phyloP scores from a whole-genome alignment of 306 rosid genomes.

The Vigna hirtella region DNA sequence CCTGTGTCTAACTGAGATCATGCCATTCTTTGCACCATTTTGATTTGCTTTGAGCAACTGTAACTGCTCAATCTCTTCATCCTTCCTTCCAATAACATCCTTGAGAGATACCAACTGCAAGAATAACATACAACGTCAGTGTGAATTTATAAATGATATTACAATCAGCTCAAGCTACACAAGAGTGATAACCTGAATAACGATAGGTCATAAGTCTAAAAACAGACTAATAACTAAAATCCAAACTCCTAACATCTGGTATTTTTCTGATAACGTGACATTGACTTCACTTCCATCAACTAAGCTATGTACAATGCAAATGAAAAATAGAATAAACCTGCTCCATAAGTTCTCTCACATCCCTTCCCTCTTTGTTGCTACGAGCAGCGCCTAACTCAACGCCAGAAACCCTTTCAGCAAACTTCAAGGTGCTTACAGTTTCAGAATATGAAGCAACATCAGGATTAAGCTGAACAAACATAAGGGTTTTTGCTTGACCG shows the following conservation, averaged over 20 bases:
- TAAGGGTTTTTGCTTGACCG: conserved; percentile 98
- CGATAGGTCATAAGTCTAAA: neutral
- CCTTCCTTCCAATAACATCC: conserved; percentile 73
- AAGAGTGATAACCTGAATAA: neutral
- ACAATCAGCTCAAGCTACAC: conserved; percentile 35
- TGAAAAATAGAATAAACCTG: conserved; percentile 64
- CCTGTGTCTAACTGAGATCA: conserved; percentile 56
- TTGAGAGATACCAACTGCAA: conserved; percentile 81
- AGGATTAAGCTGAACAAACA: conserved; percentile 98
- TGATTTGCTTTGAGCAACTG: conserved; percentile 62
- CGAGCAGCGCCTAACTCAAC: conserved; percentile 98
- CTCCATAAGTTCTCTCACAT: conserved; percentile 93
- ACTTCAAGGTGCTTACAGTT: conserved; percentile 92
- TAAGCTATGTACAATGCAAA: conserved; percentile 26
- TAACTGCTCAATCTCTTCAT: conserved; percentile 83
- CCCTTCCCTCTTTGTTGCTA: conserved; percentile 97
- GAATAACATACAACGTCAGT: conserved; percentile 44
- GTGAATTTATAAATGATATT: conserved; percentile 19
- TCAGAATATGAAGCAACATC: conserved; percentile 88
- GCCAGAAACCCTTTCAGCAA: conserved; percentile 99
- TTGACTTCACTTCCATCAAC: conserved; percentile 24
- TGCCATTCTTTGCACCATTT: conserved; percentile 61
- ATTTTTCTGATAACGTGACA: conserved; percentile 30
- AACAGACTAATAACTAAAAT: neutral
- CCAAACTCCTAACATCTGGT: conserved; percentile 16